phyloP scores from a whole-genome alignment of 1,284 basidiomycete species.

The Xanthoconium separans region DNA sequence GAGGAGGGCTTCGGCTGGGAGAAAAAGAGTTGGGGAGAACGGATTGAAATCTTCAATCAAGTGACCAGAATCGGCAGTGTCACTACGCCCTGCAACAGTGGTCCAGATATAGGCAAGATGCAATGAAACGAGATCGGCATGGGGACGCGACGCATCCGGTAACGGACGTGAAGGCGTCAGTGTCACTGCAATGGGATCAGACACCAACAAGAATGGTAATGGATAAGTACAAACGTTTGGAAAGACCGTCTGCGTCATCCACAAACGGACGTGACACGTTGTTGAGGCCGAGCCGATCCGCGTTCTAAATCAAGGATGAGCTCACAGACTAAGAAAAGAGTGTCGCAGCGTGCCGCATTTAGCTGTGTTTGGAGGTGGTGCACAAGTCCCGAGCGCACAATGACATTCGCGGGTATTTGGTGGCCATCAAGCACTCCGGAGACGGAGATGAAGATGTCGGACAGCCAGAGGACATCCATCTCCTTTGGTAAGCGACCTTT shows the following conservation, averaged over 20 bases:
- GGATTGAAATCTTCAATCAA: conserved; percentile 31
- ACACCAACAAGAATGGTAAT: neutral
- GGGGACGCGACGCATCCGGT: conserved; percentile 33
- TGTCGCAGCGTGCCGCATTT: conserved; percentile 40
- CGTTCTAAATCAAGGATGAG: conserved; percentile 47
- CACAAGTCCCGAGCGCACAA: conserved; percentile 51
- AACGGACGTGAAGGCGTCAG: conserved; percentile 44
- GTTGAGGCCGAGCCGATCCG: conserved; percentile 52
- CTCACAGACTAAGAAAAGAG: conserved; percentile 1
- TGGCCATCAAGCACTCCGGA: conserved; percentile 50
- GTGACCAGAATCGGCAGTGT: conserved; percentile 6
- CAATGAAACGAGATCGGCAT: conserved; percentile 45
- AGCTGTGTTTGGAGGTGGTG: conserved; percentile 52
- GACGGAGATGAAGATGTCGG: conserved; percentile 52
- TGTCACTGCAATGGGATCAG: conserved; percentile 39
- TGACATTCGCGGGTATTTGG: conserved; percentile 37
- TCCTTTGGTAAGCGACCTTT: conserved; percentile 44
- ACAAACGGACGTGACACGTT: conserved; percentile 51
- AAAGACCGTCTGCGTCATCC: conserved; percentile 42
- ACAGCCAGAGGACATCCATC: conserved; percentile 51
- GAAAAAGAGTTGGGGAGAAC: conserved; percentile 48
- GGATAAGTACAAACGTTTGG: conserved; percentile 37
- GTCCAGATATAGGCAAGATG: conserved; percentile 55
- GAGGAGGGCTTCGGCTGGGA: conserved; percentile 52
- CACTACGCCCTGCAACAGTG: conserved; percentile 22